Percentiles rank a stretch among this genome's conserved stretches.
phyloP scores from a whole-genome alignment of 305 asterid species.

The Solanum hybrid region DNA sequence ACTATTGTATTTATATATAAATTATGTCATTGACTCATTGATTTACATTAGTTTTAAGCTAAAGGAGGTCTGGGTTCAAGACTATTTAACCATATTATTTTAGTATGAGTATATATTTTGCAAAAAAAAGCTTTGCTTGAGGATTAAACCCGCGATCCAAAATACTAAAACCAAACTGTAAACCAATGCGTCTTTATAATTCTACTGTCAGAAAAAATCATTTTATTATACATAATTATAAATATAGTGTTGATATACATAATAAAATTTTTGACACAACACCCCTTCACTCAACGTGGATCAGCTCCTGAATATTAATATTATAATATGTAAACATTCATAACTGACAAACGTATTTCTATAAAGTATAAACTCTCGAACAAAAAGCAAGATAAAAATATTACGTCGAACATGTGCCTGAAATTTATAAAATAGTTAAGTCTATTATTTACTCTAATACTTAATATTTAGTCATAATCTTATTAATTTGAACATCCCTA shows the following conservation, averaged over 20 bases:
- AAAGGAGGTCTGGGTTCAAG: too few species aligned
- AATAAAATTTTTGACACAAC: accelerated
- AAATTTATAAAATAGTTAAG: too few species aligned
- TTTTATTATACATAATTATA: too few species aligned
- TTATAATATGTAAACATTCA: not conserved
- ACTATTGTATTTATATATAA: too few species aligned
- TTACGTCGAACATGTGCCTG: not conserved
- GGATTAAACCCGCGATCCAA: not conserved
- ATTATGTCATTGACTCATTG: not conserved
- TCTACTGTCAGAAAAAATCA: not conserved
- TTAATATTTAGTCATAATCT: not conserved
- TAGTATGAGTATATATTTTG: too few species aligned
- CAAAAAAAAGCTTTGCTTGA: too few species aligned
- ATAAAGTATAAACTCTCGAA: not conserved
- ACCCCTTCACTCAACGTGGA: not conserved
- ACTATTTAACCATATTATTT: too few species aligned
- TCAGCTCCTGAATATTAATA: not conserved
- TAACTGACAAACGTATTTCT: not conserved
- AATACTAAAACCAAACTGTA: too few species aligned
- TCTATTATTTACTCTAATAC: not conserved
- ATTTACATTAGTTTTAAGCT: too few species aligned
- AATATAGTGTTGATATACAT: not conserved
- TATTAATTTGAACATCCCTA: not conserved
- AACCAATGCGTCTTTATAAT: accelerated
- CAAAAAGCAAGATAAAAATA: not conserved